Evolutionary conservation across 75 land plant species (phyloP), one percentile per base, ranked within the genome.

Genomic region (Pinus tabuliformis): DNA sequence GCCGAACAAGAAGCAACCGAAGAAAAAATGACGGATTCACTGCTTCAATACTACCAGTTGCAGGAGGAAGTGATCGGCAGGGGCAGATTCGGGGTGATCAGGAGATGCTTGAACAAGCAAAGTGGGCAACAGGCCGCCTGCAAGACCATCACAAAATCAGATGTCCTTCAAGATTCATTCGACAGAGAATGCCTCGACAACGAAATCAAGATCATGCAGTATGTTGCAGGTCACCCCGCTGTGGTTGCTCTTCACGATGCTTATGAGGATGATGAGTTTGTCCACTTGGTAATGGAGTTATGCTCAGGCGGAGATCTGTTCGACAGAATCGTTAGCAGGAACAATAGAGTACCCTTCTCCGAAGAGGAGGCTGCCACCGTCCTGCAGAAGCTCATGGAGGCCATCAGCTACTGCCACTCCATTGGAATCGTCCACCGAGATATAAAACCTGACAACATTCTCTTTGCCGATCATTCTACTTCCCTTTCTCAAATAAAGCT

Each of bases 361-460:
- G 93, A 91, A 76, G n/a, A 63, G 52, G 79, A 80, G n/a, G 88
- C 86, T 3, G 86, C 86, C 15, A 37, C 79, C 2, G 49, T 86
- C 59, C 22, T 88, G 70, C 16, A 26, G 24, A 78, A 36, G 57
- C 58, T 91, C 54, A 56, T 86, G 68, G 62, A 62, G 36, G 86
- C 88, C 14, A 3, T 91, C 59, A 78, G 79, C 1, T 80, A 70
- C 63, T 86, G 88, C 71, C 93, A 88, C 79, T 75, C 83, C 22
- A 57, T 60, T 33, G 90, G 90, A 18, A 75, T 91, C n/a, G 81
- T 82, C 17, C 93, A 91, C 76, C 76, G 93, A 8, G 93, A 91
- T 57, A 18, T 88, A 36, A 88, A 91, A 83, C 90, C 92, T 28
- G 92, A 90, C 33, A 91, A 91, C 73, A 62, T 91, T 20, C 63